Base-by-base conservation (phyloP, 2,329 filamentous ascomycete species). In the Trichoderma aggressivum region DNA sequence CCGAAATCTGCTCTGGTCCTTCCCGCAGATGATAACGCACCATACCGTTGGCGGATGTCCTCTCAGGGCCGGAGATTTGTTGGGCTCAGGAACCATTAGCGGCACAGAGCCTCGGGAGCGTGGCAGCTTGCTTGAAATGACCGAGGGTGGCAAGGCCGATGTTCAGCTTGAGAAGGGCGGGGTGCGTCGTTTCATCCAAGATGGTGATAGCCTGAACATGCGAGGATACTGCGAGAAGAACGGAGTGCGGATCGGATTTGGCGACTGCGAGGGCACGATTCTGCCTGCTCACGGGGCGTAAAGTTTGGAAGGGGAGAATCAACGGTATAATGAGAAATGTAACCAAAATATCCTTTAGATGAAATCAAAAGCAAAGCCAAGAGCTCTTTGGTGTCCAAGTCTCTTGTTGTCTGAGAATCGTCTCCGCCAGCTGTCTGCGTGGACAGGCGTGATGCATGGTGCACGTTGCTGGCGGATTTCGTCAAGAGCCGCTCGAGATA, bases 21-120 rank as follows among this genome's bases (percentile, higher is more conserved):
- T 94, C 82, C 87, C 91, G 0, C 93, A 96, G 78, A 94, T 95
- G 92, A 83, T 96, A 39, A 88, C 93, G 0, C 93, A 96, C 80
- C 93, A 96, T 79, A 90, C 91, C 3, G 87, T 93, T 71, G 91
- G 90, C 0, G 93, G 93, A 7, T 96, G 93, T 80, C 89, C 90
- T 8, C 86, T 96, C 81, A 87, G 89, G 7, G 86, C 90, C 0
- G 93, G 93, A 58, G 93, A 97, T 77, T 79, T 96, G 56, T 81
- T 97, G 1, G 93, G 92, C 2, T 92, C 90, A 0, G 93, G 93
- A 8, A 96, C 93, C 0, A 94, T 96, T 74, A 83, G 82, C 0
- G 92, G 93, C 7, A 86, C 88, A 7, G 84, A 90, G 72, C 56
- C 80, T 7, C 91, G 92, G 12, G 87, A 88, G 7, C 84, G 90